phyloP scores from a whole-genome alignment of 352 stramenopile genomes.

The Globisporangium viniferum region DNA sequence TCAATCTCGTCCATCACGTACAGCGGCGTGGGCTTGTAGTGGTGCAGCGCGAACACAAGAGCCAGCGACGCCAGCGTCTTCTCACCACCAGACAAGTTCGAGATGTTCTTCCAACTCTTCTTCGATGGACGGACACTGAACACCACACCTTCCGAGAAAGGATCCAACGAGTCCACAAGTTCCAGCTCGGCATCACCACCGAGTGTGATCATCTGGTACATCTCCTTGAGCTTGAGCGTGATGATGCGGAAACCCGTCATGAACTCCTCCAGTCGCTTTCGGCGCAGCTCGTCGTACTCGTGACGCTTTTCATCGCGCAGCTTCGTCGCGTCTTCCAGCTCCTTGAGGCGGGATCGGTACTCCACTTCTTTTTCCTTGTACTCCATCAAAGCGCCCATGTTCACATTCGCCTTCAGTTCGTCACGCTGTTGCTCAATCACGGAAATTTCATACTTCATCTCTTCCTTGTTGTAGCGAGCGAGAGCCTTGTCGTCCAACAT shows the following conservation, averaged over 20 bases:
- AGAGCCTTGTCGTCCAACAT: constrained; percentile 74
- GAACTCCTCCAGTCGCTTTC: constrained; percentile 97
- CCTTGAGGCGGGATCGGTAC: constrained; percentile 89
- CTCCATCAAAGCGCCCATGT: constrained; percentile 89
- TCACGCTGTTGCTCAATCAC: constrained; percentile 92
- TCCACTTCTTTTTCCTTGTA: constrained; percentile 96
- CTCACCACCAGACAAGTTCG: constrained; percentile 98
- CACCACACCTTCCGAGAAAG: constrained; percentile 98
- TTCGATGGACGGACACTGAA: constrained; percentile 99
- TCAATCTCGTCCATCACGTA: constrained; percentile 99
- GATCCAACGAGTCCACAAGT: constrained; percentile 98
- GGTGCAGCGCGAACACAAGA: constrained; percentile 99
- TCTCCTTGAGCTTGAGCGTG: constrained; percentile 99
- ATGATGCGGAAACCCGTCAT: constrained; percentile 99
- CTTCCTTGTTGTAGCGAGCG: constrained; percentile 86
- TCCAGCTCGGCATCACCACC: constrained; percentile 98
- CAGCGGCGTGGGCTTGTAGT: constrained; percentile 99
- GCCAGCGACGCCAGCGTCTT: constrained; percentile 98
- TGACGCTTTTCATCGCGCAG: constrained; percentile 90
- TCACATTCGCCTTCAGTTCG: constrained; percentile 93
- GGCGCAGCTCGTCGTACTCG: constrained; percentile 95
- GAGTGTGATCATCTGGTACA: constrained; percentile 99
- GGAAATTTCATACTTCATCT: constrained; percentile 93
- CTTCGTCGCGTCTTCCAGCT: constrained; percentile 94
- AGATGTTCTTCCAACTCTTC: constrained; percentile 99